A percentile compares a stretch with the other conserved stretches of the same genome.
Conservation (phyloP, 495 filamentous ascomycete species). For the Lepraria neglecta region DNA sequence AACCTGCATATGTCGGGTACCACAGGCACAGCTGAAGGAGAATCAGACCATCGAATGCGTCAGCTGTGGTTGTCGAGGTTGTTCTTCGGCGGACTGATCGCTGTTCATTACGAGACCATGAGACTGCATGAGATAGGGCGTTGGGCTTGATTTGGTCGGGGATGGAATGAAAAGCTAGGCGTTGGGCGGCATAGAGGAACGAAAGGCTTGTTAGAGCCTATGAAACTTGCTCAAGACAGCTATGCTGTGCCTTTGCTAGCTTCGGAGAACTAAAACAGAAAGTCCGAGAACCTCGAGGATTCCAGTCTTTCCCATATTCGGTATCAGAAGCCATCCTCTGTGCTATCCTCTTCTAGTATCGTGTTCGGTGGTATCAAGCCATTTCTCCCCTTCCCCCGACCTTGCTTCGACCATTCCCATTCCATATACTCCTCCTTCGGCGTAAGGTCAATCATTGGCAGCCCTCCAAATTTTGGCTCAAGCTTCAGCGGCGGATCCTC, state of each 20-base stretch:
- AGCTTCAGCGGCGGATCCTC: slow-evolving; percentile 14
- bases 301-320: not conserved
- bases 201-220: not conserved
- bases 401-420: slow-evolving; percentile 33
- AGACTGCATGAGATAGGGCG: not conserved
- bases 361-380: slow-evolving; percentile 43
- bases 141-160: not conserved
- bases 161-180: not conserved
- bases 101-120: not conserved
- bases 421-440: slow-evolving; percentile 34
- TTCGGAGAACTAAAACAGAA: no score
- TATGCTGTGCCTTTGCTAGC: not conserved
- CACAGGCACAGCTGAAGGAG: slow-evolving; percentile 84
- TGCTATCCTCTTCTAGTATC: slow-evolving; percentile 62
- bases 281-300: no score
- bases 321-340: slow-evolving; percentile 24
- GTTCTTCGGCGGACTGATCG: slow-evolving; percentile 71
- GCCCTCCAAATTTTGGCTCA: not conserved
- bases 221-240: no score
- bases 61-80: slow-evolving; percentile 91
- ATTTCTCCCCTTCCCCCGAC: slow-evolving; percentile 29
- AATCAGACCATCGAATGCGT: slow-evolving; percentile 88
- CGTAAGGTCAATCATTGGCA: slow-evolving; percentile 20
- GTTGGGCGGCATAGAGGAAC: not conserved
- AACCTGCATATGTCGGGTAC: slow-evolving; percentile 96